Base-by-base conservation (phyloP, 345 rosid species). In the Eucalyptus microcorys region DNA sequence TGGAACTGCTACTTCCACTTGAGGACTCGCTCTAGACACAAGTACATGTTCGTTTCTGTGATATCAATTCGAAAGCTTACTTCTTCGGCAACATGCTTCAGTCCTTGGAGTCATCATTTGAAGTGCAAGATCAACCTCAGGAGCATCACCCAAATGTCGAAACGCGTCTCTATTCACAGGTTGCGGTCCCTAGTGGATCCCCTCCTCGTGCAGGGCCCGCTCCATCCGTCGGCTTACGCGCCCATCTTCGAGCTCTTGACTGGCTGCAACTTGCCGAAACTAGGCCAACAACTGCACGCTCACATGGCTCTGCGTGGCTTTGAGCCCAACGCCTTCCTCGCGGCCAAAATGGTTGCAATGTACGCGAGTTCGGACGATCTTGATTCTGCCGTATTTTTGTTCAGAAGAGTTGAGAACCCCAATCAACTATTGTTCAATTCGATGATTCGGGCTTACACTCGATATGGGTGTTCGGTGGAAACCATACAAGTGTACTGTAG, bases 281-380 rank as follows among this genome's bases (percentile, higher is more conserved):
- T 92, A 49, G 93, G 93, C 48, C 90, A 87, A 76, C 93, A 93
- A 92, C 90, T 93, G 86, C 95, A 94, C 83, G 94, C 93, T 55
- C 92, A 90, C 88, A 86, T 94, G 90, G 86, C 90, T 64, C 92
- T 91, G 86, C 94, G 90, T 19, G 94, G 93, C 37, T 89, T 92
- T 61, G 76, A 85, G 87, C 95, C 92, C 92, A 90, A 79, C 52
- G 91, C 90, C 86, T 92, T 84, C 91, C 94, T 87, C 92, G 92
- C 87, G 71, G 93, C 93, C 92, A 92, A 91, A 83, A 92, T 93
- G 94, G 89, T 92, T 49, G 93, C 93, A 43, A 91, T 89, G 91
- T 92, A 91, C 87, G 93, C 92, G 26, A 91, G 93, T 83, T 90
- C 93, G 49, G 92, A 91, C 57, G 93, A 91, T 55, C 93, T 91